A percentile compares a stretch with the other conserved stretches of the same genome.
These are phyloP conservation scores for Meripilus lineatus DNA, from an alignment of 1,284 basidiomycete genomes.

Conservation along the genomic window DNA sequence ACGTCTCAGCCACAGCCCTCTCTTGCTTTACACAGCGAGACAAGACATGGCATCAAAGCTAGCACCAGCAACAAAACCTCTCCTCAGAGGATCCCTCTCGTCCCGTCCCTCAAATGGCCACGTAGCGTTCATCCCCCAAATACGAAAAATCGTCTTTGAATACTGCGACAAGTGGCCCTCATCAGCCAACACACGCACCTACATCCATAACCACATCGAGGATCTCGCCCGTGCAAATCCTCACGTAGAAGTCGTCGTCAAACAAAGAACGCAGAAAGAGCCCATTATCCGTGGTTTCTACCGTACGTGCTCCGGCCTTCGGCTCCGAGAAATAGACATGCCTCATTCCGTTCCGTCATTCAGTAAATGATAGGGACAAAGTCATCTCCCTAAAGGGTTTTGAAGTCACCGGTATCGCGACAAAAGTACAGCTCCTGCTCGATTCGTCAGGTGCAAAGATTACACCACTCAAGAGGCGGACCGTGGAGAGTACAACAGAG, in stretches of 20 bases:
- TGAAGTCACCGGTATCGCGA: slow-evolving; percentile 64
- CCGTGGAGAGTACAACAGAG: slow-evolving; percentile 74
- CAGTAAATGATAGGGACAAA: slow-evolving; percentile 78
- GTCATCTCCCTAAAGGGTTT: slow-evolving; percentile 70
- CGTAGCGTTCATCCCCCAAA: slow-evolving; percentile 61
- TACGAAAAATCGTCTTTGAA: slow-evolving; percentile 81
- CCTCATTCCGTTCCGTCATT: slow-evolving; percentile 11
- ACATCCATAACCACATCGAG: slow-evolving; percentile 58
- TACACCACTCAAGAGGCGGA: slow-evolving; percentile 62
- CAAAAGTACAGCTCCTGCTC: slow-evolving; percentile 77
- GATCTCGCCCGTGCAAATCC: slow-evolving; percentile 64
- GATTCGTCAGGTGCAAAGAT: slow-evolving; percentile 84
- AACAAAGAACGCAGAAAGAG: slow-evolving; percentile 65
- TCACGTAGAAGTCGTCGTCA: slow-evolving; percentile 78
- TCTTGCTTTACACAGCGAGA: too few relatives aligned
- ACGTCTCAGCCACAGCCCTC: slow-evolving; percentile 12
- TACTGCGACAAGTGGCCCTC: slow-evolving; percentile 80
- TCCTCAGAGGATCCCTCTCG: slow-evolving; percentile 55
- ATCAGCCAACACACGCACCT: slow-evolving; percentile 65
- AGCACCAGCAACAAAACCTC: slow-evolving; percentile 29
- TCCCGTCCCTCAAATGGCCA: slow-evolving; percentile 69
- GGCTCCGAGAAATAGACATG: too few relatives aligned
- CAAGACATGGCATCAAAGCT: slow-evolving; percentile 38
- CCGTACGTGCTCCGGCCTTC: slow-evolving; percentile 44
- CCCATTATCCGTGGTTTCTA: slow-evolving; percentile 78